Evolutionary conservation across 2,329 filamentous ascomycete species (phyloP), one percentile per base, ranked within the genome.

Genomic region (Catunica adiposa): DNA sequence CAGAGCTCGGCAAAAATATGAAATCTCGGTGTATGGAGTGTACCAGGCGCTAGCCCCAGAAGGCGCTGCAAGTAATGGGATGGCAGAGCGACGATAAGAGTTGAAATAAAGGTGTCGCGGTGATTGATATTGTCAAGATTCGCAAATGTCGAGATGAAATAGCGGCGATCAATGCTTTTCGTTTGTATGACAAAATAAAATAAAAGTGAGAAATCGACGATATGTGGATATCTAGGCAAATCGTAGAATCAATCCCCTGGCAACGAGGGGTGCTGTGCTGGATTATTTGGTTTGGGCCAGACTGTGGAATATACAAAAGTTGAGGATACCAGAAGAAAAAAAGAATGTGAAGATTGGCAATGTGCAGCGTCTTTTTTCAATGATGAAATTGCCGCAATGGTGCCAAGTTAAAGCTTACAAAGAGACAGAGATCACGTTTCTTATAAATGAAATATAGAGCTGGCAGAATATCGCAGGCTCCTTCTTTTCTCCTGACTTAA

Each of bases 241-340:
- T 48, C 23, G 20, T 3, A 22, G 31, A 31, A 22, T 22, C 34
- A 31, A 22, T 22, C 34, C 50, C 50, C 50, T 52, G 17, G 50
- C 50, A 52, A 52, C 50, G 9, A 52, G 31, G 9, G 29, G 34
- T 22, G 50, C 50, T 38, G 7, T 8, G 34, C 20, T 40, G 31
- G 31, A 23, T 52, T 52, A 31, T 52, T 52, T 52, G 31, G 50
- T 29, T 52, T 52, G 20, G 20, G 34, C 29, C 8, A 7, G 29
- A 53, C 44, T 40, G 22, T 14, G 44, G 31, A 51, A 34, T 31
- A 55, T 6, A 50, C 54, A 34, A 38, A 53, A 50, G 47, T 15
- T 52, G 29, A 34, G 11, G 29, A 34, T 34, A 42, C 6, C 38
- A 9, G 17, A 48, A 48, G 11, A 4, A 17, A 17, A 44, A 44